These are phyloP conservation scores for Tulasnella sp. DNA, from an alignment of 768 basidiomycete species.

Conservation along the genomic window DNA sequence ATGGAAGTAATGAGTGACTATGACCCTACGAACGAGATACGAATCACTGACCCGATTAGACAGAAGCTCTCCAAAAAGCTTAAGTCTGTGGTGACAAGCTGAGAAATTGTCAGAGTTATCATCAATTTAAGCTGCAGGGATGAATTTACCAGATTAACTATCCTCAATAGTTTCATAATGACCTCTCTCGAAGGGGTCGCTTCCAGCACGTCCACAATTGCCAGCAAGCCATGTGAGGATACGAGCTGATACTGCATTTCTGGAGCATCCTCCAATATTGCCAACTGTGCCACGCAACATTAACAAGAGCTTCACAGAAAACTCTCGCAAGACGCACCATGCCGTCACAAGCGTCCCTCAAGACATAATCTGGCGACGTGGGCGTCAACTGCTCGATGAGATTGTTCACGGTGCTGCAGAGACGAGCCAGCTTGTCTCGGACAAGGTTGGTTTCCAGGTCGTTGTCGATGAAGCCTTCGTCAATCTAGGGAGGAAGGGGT, in stretches of 20 bases:
- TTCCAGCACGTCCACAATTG: slow-evolving; percentile 88
- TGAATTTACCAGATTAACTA: slow-evolving; percentile 71
- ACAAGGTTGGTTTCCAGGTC: slow-evolving; percentile 87
- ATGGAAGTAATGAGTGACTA: slow-evolving; percentile 26
- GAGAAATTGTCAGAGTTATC: slow-evolving; percentile 1
- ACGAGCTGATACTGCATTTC: slow-evolving; percentile 87
- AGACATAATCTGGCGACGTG: slow-evolving; percentile 69
- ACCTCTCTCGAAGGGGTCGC: slow-evolving; percentile 79
- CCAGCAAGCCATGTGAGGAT: slow-evolving; percentile 89
- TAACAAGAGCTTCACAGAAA: not conserved
- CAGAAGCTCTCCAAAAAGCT: slow-evolving; percentile 92
- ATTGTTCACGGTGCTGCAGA: slow-evolving; percentile 72
- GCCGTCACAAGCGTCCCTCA: slow-evolving; percentile 80
- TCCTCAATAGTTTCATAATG: slow-evolving; percentile 72
- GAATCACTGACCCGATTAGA: slow-evolving; percentile 58
- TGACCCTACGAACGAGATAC: not conserved
- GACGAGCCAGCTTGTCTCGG: slow-evolving; percentile 85
- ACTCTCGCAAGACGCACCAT: slow-evolving; percentile 46
- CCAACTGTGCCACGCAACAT: slow-evolving; percentile 42
- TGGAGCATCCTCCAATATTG: slow-evolving; percentile 65
- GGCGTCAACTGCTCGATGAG: slow-evolving; percentile 82
- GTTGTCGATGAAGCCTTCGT: slow-evolving; percentile 86
- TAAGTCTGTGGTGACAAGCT: slow-evolving; percentile 56
- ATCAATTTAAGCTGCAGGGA: not conserved
- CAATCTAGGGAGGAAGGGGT: slow-evolving; percentile 50